These are phyloP conservation scores for Taphrina deformans DNA, from an alignment of 1,139 yeast species.

Conservation along the genomic window DNA sequence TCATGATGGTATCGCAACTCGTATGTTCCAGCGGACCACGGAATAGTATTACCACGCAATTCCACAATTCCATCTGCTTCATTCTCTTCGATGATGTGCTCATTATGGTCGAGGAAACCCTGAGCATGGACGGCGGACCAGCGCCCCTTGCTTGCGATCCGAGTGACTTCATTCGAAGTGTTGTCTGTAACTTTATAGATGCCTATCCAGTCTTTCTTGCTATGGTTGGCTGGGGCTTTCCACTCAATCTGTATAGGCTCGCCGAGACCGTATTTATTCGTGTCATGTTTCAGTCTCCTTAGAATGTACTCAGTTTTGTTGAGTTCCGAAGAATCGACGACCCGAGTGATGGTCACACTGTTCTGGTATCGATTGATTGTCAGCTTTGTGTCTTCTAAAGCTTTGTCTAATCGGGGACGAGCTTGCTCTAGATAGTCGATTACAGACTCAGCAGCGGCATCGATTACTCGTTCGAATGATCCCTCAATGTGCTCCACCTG, in stretches of 20 bases:
- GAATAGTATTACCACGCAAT: slow-evolving; percentile 56
- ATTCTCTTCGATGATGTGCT: slow-evolving; percentile 39
- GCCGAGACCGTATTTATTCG: slow-evolving; percentile 49
- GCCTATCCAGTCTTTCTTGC: slow-evolving; percentile 72
- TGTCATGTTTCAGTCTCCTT: not conserved
- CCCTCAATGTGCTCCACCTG: slow-evolving; percentile 19
- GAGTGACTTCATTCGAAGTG: slow-evolving; percentile 59
- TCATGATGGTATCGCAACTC: slow-evolving; percentile 74
- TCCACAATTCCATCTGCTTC: slow-evolving; percentile 53
- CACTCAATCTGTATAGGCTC: slow-evolving; percentile 59
- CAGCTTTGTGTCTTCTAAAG: slow-evolving; percentile 14
- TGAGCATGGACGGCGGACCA: slow-evolving; percentile 60
- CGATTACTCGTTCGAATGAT: slow-evolving; percentile 19
- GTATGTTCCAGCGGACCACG: slow-evolving; percentile 72
- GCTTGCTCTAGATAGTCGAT: not conserved
- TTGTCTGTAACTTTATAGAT: slow-evolving; percentile 67
- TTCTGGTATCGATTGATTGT: slow-evolving; percentile 12
- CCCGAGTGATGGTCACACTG: slow-evolving; percentile 15
- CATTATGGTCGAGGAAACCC: slow-evolving; percentile 43
- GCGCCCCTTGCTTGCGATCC: slow-evolving; percentile 65
- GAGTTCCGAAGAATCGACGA: not conserved
- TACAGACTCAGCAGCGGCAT: not conserved
- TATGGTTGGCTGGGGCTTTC: slow-evolving; percentile 55
- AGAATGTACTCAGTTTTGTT: not conserved
- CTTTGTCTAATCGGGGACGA: slow-evolving; percentile 19